Percentiles rank a stretch among this genome's conserved stretches.
phyloP scores from a whole-genome alignment of 768 basidiomycete species.

The Hygrophoropsis aurantiaca region DNA sequence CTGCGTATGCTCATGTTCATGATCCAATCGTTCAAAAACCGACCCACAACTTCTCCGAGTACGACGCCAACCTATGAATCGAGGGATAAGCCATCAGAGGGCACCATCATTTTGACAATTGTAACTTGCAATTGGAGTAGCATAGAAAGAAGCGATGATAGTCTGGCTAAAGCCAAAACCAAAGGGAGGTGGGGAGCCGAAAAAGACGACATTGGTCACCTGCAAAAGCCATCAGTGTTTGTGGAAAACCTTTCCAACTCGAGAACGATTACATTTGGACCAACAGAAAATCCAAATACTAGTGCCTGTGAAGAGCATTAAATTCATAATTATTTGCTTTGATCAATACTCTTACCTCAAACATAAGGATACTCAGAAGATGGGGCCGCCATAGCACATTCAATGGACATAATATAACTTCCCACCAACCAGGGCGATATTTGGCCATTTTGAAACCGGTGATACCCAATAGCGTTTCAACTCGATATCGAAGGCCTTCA shows the following conservation, averaged over 20 bases:
- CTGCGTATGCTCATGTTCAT: slow-evolving; percentile 43
- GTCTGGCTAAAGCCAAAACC: slow-evolving; percentile 55
- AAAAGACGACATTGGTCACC: slow-evolving; percentile 67
- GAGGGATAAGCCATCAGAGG: background rate
- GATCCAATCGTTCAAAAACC: slow-evolving; percentile 54
- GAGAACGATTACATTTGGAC: slow-evolving; percentile 47
- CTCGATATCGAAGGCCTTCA: slow-evolving; percentile 46
- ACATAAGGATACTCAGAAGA: slow-evolving; percentile 47
- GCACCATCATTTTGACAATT: too few relatives aligned
- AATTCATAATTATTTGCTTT: background rate
- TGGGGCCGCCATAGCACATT: slow-evolving; percentile 66
- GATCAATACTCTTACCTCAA: slow-evolving; percentile 40
- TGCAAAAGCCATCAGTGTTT: slow-evolving; percentile 17
- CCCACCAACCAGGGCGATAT: slow-evolving; percentile 51
- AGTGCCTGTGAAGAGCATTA: slow-evolving; percentile 36
- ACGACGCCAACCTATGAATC: slow-evolving; percentile 45
- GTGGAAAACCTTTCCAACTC: background rate
- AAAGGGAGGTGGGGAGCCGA: slow-evolving; percentile 51
- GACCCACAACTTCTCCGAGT: slow-evolving; percentile 52
- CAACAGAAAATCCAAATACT: slow-evolving; percentile 64
- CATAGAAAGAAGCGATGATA: slow-evolving; percentile 53
- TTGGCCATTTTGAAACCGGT: slow-evolving; percentile 60
- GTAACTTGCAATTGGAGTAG: slow-evolving; percentile 50
- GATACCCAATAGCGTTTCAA: slow-evolving; percentile 63
- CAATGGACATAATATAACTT: slow-evolving; percentile 44